Evolutionary conservation across 2,329 filamentous ascomycete species (phyloP).

Genomic region (Neonectria ditissima): DNA sequence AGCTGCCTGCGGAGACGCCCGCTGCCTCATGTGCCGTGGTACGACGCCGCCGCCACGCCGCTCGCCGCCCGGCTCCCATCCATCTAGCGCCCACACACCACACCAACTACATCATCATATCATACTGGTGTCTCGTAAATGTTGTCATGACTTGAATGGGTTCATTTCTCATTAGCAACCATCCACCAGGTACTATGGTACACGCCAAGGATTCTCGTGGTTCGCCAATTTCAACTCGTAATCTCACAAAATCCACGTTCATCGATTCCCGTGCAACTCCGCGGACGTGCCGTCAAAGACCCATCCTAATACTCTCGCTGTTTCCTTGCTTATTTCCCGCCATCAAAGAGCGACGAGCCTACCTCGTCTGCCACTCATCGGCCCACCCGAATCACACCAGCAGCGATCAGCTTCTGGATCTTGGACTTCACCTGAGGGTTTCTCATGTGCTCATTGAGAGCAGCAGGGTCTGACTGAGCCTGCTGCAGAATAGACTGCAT

Average conservation of each 20-base stretch:
- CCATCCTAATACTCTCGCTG: slow-evolving; percentile 31
- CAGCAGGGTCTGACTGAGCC: slow-evolving; percentile 91
- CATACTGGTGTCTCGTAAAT: slow-evolving; percentile 9
- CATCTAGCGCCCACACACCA: background rate
- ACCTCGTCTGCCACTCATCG: slow-evolving; percentile 44
- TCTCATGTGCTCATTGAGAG: slow-evolving; percentile 96
- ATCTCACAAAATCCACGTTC: slow-evolving; percentile 37
- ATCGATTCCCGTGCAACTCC: slow-evolving; percentile 27
- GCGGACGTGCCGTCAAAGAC: slow-evolving; percentile 32
- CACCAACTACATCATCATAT: slow-evolving; percentile 4
- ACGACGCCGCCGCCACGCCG: slow-evolving; percentile 17
- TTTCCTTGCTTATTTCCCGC: slow-evolving; percentile 20
- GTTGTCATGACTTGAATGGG: slow-evolving; percentile 34
- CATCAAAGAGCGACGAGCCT: slow-evolving; percentile 5
- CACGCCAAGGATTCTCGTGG: slow-evolving; percentile 41
- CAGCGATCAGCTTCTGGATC: slow-evolving; percentile 94
- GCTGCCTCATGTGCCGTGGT: slow-evolving; percentile 20
- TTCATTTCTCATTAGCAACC: slow-evolving; percentile 49
- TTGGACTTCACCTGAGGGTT: slow-evolving; percentile 87
- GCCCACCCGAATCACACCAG: slow-evolving; percentile 88
- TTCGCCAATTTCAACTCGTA: slow-evolving; percentile 35
- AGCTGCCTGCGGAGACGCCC: slow-evolving; percentile 4
- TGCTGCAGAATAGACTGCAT: slow-evolving; percentile 99
- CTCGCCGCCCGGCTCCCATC: background rate
- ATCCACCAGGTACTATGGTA: slow-evolving; percentile 46